phyloP scores from a whole-genome alignment of 2,329 filamentous ascomycete species.

The Chaetomiaceae sp. region DNA sequence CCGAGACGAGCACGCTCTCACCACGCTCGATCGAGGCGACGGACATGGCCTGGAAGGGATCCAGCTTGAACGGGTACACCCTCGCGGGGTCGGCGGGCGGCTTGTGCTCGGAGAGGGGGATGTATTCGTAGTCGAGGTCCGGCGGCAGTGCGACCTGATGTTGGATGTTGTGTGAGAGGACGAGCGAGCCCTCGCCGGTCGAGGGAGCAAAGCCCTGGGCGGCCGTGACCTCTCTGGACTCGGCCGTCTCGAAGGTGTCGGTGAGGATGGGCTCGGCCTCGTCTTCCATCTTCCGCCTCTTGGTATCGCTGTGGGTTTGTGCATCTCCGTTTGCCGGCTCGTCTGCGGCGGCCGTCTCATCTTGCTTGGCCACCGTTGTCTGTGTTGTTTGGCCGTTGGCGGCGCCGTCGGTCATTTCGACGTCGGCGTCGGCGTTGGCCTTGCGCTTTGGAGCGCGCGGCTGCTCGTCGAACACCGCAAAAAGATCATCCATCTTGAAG shows the following conservation, averaged over 20 bases:
- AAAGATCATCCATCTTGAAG: conserved; percentile 66
- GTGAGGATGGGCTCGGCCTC: conserved; percentile 78
- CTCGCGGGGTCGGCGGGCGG: conserved; percentile 81
- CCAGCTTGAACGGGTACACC: conserved; percentile 82
- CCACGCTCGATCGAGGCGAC: conserved; percentile 93
- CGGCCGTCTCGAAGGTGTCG: conserved; percentile 90
- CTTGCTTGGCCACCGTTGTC: conserved; percentile 35
- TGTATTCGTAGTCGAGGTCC: conserved; percentile 88
- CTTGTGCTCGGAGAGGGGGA: conserved; percentile 92
- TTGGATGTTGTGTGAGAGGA: conserved; percentile 94
- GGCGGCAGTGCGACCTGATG: conserved; percentile 95
- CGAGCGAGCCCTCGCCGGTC: conserved; percentile 63
- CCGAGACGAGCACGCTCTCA: conserved; percentile 94
- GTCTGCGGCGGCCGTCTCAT: conserved; percentile 28
- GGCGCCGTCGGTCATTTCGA: conserved; percentile 40
- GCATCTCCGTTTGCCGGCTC: conserved; percentile 17
- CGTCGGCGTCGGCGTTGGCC: conserved; percentile 29
- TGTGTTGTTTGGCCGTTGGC: conserved; percentile 26
- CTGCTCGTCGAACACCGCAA: conserved; percentile 73
- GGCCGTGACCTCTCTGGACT: conserved; percentile 83
- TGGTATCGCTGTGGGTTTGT: conserved; percentile 43
- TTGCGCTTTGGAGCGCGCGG: conserved; percentile 44
- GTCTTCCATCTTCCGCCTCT: conserved; percentile 58
- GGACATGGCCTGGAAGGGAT: conserved; percentile 94
- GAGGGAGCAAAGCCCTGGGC: conserved; percentile 62